Conservation (phyloP, 2,329 filamentous ascomycete genomes). For the Cladosporium sp. region DNA sequence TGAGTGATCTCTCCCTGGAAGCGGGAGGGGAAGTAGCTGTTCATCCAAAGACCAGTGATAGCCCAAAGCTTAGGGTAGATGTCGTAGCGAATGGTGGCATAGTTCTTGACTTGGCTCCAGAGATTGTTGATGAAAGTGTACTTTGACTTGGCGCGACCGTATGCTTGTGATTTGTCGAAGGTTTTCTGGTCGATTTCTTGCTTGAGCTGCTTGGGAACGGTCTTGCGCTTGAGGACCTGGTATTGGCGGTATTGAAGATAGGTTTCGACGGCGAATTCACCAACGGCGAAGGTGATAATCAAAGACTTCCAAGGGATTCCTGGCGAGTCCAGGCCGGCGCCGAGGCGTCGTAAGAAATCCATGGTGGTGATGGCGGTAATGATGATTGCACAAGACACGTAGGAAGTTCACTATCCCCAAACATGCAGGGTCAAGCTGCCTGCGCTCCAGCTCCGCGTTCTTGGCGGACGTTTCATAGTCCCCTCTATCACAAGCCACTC, state of each 20-base stretch:
- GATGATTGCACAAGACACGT: constrained; percentile 10
- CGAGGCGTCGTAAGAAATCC: constrained; percentile 57
- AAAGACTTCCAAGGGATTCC: constrained; percentile 97
- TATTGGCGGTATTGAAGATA: constrained; percentile 90
- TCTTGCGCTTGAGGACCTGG: constrained; percentile 72
- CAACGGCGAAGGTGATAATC: constrained; percentile 89
- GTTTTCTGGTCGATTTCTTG: constrained; percentile 85
- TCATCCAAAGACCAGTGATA: constrained; percentile 69
- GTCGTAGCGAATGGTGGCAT: constrained; percentile 86
- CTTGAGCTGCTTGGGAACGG: constrained; percentile 78
- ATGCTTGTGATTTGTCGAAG: constrained; percentile 80
- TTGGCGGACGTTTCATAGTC: background rate
- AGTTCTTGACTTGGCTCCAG: constrained; percentile 81
- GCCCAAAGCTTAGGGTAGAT: constrained; percentile 88
- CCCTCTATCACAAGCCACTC: background rate
- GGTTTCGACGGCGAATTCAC: constrained; percentile 85
- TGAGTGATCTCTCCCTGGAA: constrained; percentile 92
- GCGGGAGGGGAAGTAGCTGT: constrained; percentile 67
- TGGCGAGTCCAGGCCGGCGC: constrained; percentile 81
- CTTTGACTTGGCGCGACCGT: constrained; percentile 91
- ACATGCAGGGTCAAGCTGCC: background rate
- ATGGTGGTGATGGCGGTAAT: constrained; percentile 18
- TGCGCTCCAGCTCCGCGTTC: background rate
- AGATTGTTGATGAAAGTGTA: constrained; percentile 78
- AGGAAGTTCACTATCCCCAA: background rate